phyloP scores from a whole-genome alignment of 805 yeast genomes.

The Nakazawaea wickerhamii region DNA sequence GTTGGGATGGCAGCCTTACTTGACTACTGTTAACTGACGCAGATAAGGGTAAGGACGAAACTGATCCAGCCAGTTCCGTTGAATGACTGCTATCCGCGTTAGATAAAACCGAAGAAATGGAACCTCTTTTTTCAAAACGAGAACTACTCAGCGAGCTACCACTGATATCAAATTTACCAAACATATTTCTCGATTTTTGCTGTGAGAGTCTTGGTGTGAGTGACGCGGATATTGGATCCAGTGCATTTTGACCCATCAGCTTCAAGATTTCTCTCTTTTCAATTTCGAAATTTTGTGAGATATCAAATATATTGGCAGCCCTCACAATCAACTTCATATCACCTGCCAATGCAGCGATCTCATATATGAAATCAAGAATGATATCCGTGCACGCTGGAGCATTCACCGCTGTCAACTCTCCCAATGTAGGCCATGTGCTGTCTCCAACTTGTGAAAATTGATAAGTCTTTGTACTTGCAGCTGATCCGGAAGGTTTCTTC shows the following conservation, averaged over 20 bases:
- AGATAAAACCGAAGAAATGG: slow-evolving; percentile 8
- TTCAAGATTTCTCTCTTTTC: slow-evolving; percentile 21
- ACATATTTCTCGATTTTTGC: neutral
- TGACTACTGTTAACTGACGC: neutral
- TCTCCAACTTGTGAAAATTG: neutral
- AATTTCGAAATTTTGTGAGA: slow-evolving; percentile 34
- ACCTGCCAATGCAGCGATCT: slow-evolving; percentile 53
- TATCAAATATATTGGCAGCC: slow-evolving; percentile 47
- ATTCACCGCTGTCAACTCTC: slow-evolving; percentile 49
- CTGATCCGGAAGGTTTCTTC: slow-evolving; percentile 2
- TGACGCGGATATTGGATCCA: neutral
- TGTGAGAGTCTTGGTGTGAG: neutral
- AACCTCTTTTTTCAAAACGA: slow-evolving; percentile 10
- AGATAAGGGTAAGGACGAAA: neutral
- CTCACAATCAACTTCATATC: slow-evolving; percentile 61
- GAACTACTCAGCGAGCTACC: neutral
- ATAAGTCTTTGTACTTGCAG: neutral
- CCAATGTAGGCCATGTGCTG: slow-evolving; percentile 43
- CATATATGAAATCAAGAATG: slow-evolving; percentile 54
- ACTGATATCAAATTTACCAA: slow-evolving; percentile 8
- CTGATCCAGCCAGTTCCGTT: neutral
- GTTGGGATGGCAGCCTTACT: neutral
- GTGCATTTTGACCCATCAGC: neutral
- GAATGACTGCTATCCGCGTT: slow-evolving; percentile 6
- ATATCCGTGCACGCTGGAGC: slow-evolving; percentile 51